Conservation (phyloP, 179 eudicot species). For the Patellifolia procumbens region DNA sequence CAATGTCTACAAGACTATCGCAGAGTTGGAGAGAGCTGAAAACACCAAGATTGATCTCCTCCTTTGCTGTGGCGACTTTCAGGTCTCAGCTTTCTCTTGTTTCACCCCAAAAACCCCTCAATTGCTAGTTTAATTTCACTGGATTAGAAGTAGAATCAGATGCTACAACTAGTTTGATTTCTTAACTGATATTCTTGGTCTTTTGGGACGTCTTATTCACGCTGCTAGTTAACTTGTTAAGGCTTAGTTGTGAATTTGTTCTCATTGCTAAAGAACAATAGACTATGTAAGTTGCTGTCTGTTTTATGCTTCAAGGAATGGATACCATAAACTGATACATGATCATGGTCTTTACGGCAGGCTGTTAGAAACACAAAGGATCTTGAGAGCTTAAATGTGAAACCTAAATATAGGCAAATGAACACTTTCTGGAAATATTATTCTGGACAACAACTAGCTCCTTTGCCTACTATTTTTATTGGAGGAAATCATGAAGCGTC, state of each 20-base stretch:
- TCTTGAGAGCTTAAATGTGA: constrained; percentile 77
- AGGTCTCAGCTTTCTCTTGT: constrained; percentile 39
- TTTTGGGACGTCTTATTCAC: background rate
- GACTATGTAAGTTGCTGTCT: background rate
- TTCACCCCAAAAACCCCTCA: no score
- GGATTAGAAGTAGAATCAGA: background rate
- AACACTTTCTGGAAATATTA: constrained; percentile 97
- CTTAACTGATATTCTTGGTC: background rate
- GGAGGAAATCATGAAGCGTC: constrained; percentile 99
- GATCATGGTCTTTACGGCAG: constrained; percentile 39
- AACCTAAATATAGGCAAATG: constrained; percentile 71
- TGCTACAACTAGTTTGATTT: background rate
- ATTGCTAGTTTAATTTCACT: background rate
- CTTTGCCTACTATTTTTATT: constrained; percentile 88
- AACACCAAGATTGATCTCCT: constrained; percentile 85
- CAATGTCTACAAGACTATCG: constrained; percentile 77
- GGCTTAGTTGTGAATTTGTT: background rate
- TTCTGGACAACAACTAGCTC: constrained; percentile 90
- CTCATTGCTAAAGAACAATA: background rate
- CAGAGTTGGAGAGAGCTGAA: constrained; percentile 66
- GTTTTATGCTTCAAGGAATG: background rate
- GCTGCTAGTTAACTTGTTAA: background rate
- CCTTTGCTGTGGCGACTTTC: constrained; percentile 93
- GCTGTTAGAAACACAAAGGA: constrained; percentile 94
- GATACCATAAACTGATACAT: background rate